Conservation (phyloP, 345 rosid genomes). For the Hibiscus syriacus region DNA sequence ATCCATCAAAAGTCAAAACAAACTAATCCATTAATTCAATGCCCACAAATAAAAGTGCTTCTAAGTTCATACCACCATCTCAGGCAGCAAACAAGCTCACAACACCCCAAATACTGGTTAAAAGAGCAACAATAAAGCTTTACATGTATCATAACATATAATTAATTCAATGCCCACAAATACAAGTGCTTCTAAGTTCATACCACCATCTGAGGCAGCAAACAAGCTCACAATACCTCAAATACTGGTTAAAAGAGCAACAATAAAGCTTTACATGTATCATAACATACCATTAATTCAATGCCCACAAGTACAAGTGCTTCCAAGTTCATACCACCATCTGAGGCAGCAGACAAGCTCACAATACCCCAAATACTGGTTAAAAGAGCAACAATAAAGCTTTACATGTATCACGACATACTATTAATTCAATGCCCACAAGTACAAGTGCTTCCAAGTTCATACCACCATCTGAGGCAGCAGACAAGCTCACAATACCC, state of each 20-base stretch:
- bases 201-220: not conserved
- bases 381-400: constrained; percentile 3
- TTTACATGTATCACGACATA: not conserved
- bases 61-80: not conserved
- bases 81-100: not conserved
- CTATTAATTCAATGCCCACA: not conserved
- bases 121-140: constrained; percentile 4
- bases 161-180: not conserved
- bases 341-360: not conserved
- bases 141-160: not conserved
- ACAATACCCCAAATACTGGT: too few relatives aligned
- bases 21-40: not conserved
- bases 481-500: not conserved
- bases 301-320: not conserved
- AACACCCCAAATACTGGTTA: too few relatives aligned
- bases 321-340: not conserved
- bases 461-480: not conserved
- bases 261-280: constrained; percentile 6
- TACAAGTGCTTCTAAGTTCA: not conserved
- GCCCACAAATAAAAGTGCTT: not conserved
- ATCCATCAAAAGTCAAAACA: not conserved
- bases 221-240: too few relatives aligned
- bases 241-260: not conserved
- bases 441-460: not conserved
- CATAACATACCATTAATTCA: not conserved